phyloP scores from a whole-genome alignment of 306 rosid species.

The Vigna radiata region DNA sequence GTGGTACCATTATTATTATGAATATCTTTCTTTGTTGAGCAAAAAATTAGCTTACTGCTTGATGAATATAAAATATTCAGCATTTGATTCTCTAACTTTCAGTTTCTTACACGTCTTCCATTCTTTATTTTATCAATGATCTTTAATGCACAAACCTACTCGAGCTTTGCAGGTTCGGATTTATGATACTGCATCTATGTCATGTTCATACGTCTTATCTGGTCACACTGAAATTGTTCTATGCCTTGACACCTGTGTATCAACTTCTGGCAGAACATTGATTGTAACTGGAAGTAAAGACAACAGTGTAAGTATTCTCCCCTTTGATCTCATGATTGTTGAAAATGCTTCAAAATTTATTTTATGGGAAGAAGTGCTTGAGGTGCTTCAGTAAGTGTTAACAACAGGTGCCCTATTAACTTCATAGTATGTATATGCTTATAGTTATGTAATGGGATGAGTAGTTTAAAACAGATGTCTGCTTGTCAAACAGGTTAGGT shows the following conservation, averaged over 20 bases:
- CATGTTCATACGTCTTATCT: slow-evolving; percentile 85
- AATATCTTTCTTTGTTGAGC: not conserved
- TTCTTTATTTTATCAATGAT: slow-evolving; percentile 32
- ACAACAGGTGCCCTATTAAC: slow-evolving; percentile 24
- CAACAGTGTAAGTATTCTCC: slow-evolving; percentile 69
- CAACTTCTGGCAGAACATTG: slow-evolving; percentile 74
- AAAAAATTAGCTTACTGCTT: not conserved
- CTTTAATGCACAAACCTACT: slow-evolving; percentile 38
- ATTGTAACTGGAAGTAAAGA: slow-evolving; percentile 94
- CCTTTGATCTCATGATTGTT: slow-evolving; percentile 27
- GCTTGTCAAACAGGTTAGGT: slow-evolving; percentile 73
- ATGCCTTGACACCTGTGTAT: slow-evolving; percentile 89
- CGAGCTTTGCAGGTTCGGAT: slow-evolving; percentile 83
- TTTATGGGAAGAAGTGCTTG: slow-evolving; percentile 29
- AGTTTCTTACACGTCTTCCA: slow-evolving; percentile 9
- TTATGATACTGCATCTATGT: slow-evolving; percentile 84
- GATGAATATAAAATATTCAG: slow-evolving; percentile 26
- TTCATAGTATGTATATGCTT: slow-evolving; percentile 38
- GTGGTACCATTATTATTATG: too few relatives aligned
- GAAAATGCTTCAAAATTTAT: slow-evolving; percentile 26
- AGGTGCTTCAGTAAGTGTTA: slow-evolving; percentile 24
- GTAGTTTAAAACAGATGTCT: slow-evolving; percentile 15
- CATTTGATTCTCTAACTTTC: slow-evolving; percentile 41
- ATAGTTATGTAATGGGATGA: not conserved
- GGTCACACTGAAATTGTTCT: slow-evolving; percentile 87